These are phyloP conservation scores for Piromyces sp. DNA, from an alignment of 192 early-diverging fungal species.

Conservation along the genomic window DNA sequence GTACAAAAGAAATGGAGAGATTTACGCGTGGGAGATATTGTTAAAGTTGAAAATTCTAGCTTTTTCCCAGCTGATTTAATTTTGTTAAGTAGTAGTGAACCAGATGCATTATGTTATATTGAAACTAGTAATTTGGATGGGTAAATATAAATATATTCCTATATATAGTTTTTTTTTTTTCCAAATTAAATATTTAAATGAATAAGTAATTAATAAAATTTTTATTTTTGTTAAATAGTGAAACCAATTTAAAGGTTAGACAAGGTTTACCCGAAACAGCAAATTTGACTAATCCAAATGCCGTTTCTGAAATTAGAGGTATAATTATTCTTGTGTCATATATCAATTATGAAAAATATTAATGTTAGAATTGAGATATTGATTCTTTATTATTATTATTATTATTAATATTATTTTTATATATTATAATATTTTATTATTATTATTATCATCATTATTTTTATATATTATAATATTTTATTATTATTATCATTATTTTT, in stretches of 20 bases:
- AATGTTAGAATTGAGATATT: too few relatives aligned
- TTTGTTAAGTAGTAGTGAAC: conserved; percentile 76
- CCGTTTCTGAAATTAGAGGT: conserved; percentile 34
- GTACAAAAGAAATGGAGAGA: conserved; percentile 60
- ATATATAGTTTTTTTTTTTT: too few relatives aligned
- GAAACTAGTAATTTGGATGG: conserved; percentile 96
- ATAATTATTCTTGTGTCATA: too few relatives aligned
- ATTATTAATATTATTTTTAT: too few relatives aligned
- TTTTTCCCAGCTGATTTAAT: conserved; percentile 86
- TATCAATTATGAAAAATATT: too few relatives aligned
- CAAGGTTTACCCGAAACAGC: conserved; percentile 79
- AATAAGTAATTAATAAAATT: not conserved
- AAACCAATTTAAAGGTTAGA: conserved; percentile 94
- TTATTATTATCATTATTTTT: too few relatives aligned
- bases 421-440: too few relatives aligned
- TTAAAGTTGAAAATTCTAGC: conserved; percentile 71
- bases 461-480: too few relatives aligned
- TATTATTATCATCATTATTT: too few relatives aligned
- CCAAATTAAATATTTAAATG: too few relatives aligned
- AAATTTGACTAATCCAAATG: conserved; percentile 45
- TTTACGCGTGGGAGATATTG: conserved; percentile 80
- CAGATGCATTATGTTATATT: conserved; percentile 91
- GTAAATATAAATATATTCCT: conserved; percentile 20
- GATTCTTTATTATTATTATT: too few relatives aligned
- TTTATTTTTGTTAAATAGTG: conserved; percentile 24